Conservation (phyloP, 2,329 filamentous ascomycete genomes). For the Aspergillus sp. region DNA sequence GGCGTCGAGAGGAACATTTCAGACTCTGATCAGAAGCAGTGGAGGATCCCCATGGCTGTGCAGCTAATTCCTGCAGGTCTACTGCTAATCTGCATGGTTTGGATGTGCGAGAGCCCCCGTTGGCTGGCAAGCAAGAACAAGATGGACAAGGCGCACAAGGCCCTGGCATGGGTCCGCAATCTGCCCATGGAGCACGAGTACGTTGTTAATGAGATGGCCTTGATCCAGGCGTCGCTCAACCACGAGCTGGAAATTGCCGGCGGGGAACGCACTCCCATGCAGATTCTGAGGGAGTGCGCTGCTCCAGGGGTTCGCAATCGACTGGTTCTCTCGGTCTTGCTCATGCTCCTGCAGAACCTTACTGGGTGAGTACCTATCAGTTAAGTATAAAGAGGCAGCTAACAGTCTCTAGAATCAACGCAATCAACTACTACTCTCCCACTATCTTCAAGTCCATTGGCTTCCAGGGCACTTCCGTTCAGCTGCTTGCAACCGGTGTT, state of each 20-base stretch:
- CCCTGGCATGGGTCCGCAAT: constrained; percentile 49
- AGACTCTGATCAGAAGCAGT: constrained; percentile 27
- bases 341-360: constrained; percentile 65
- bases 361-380: too few relatives aligned
- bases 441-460: constrained; percentile 56
- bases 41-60: constrained; percentile 35
- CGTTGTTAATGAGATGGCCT: constrained; percentile 68
- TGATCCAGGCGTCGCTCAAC: too few relatives aligned
- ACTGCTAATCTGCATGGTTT: constrained; percentile 55
- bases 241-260: too few relatives aligned
- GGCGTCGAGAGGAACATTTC: constrained; percentile 46
- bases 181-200: constrained; percentile 52
- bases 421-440: constrained; percentile 75
- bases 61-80: constrained; percentile 35
- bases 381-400: too few relatives aligned
- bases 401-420: constrained; percentile 64
- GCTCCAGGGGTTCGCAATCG: too few relatives aligned
- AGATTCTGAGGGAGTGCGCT: too few relatives aligned
- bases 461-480: background rate
- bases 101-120: constrained; percentile 63
- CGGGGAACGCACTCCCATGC: too few relatives aligned
- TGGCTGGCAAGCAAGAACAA: constrained; percentile 68
- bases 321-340: too few relatives aligned
- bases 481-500: background rate
- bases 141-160: constrained; percentile 63